These are phyloP conservation scores for Globisporangium parvum DNA, from an alignment of 352 stramenopile genomes.

Conservation along the genomic window DNA sequence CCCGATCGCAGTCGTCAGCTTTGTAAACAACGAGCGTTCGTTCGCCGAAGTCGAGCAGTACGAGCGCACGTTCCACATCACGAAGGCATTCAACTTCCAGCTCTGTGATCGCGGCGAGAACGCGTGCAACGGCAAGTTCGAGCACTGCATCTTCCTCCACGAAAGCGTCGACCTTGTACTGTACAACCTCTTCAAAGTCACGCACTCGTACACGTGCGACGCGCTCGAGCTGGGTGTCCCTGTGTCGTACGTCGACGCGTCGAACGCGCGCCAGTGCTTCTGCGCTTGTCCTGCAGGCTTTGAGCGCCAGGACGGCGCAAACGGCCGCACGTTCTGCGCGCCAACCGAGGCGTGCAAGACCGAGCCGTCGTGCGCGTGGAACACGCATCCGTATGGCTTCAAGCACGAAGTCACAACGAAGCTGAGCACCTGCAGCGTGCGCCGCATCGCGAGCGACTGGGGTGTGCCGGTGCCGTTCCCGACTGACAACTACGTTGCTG, in stretches of 20 bases:
- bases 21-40: slow-evolving; percentile 16
- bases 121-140: slow-evolving; percentile 14
- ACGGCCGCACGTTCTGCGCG: slow-evolving; percentile 20
- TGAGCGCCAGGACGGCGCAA: slow-evolving; percentile 16
- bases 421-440: slow-evolving; percentile 4
- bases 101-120: slow-evolving; percentile 13
- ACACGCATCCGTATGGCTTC: slow-evolving; percentile 25
- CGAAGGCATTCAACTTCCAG: slow-evolving; percentile 16
- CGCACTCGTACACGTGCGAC: slow-evolving; percentile 29
- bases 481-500: slow-evolving; percentile 45
- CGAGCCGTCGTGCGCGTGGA: slow-evolving; percentile 39
- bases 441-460: slow-evolving; percentile 28
- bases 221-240: slow-evolving; percentile 32
- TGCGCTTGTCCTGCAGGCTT: slow-evolving; percentile 44
- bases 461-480: slow-evolving; percentile 41
- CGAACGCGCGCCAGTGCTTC: slow-evolving; percentile 36
- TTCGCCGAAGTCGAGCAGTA: slow-evolving; percentile 15
- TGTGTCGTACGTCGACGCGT: slow-evolving; percentile 33
- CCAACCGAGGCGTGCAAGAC: slow-evolving; percentile 15
- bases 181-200: slow-evolving; percentile 56
- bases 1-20: slow-evolving; percentile 12
- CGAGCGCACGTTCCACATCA: slow-evolving; percentile 12
- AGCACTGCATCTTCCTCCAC: slow-evolving; percentile 33
- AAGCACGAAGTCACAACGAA: slow-evolving; percentile 25
- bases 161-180: slow-evolving; percentile 41